Conservation (phyloP, 2,329 filamentous ascomycete genomes). For the Ophiostoma fasciatum region DNA sequence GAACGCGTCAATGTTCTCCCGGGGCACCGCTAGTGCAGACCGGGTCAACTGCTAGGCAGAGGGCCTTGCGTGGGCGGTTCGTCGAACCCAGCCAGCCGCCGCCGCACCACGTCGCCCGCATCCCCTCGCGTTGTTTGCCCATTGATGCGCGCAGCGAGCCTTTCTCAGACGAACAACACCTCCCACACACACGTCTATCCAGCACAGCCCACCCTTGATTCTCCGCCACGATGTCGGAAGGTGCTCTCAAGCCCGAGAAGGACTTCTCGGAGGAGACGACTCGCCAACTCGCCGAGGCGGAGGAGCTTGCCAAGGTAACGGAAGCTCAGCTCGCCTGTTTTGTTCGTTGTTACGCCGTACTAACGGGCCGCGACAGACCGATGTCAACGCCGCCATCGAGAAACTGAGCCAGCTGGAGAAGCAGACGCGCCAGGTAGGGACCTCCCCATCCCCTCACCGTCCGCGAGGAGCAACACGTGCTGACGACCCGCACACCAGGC, state of each 20-base stretch:
- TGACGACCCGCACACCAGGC: conserved; percentile 36
- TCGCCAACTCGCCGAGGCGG: conserved; percentile 76
- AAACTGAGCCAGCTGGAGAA: conserved; percentile 89
- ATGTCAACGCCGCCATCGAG: conserved; percentile 79
- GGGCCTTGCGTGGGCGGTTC: not conserved
- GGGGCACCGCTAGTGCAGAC: not conserved
- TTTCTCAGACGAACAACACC: no score
- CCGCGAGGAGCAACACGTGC: no score
- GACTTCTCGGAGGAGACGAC: conserved; percentile 97
- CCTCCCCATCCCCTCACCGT: no score
- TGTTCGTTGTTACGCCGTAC: no score
- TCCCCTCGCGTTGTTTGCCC: no score
- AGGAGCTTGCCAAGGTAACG: conserved; percentile 69
- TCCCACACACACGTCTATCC: not conserved
- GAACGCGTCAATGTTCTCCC: not conserved
- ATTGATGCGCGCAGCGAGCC: no score
- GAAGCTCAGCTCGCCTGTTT: no score
- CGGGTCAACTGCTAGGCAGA: not conserved
- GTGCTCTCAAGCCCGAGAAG: conserved; percentile 85
- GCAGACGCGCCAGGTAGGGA: conserved; percentile 85
- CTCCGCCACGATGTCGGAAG: conserved; percentile 59
- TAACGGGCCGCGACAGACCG: conserved; percentile 34
- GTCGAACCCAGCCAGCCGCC: not conserved
- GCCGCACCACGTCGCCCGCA: no score
- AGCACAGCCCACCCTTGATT: not conserved